These are phyloP conservation scores for Diophrys appendiculata DNA, from an alignment of 73 alveolate species.

Conservation along the genomic window DNA sequence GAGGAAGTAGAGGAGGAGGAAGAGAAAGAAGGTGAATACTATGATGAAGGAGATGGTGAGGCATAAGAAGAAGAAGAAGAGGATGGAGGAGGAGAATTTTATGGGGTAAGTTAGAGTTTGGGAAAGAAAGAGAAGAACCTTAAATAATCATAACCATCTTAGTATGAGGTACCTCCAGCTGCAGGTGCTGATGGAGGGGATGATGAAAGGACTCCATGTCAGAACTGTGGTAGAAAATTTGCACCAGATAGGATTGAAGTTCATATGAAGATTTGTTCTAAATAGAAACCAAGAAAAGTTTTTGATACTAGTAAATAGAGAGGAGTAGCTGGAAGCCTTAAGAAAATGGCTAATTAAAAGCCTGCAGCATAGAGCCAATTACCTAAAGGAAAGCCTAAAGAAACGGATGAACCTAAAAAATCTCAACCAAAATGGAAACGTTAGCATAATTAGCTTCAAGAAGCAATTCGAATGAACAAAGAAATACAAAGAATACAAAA, in stretches of 20 bases:
- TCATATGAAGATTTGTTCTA: conserved; percentile 38
- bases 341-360: conserved; percentile 13
- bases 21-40: conserved; percentile 1
- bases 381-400: not conserved
- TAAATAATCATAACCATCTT: not conserved
- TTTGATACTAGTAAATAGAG: conserved; percentile 6
- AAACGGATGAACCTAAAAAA: not conserved
- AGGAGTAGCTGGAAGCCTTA: conserved; percentile 5
- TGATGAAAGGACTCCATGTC: conserved; percentile 40
- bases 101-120: not conserved
- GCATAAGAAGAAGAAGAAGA: not conserved
- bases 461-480: conserved; percentile 65
- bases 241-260: conserved; percentile 38
- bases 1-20: not conserved
- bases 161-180: not conserved
- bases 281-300: conserved; percentile 27
- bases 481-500: conserved; percentile 64
- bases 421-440: conserved; percentile 62
- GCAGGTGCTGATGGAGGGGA: not conserved
- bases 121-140: not conserved
- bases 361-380: not conserved
- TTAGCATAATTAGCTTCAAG: conserved; percentile 65
- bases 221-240: conserved; percentile 52
- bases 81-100: conserved; percentile 6
- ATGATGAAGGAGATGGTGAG: conserved; percentile 4